Base-by-base conservation (phyloP, 2,329 filamentous ascomycete genomes). In the Chaetomium sp. region DNA sequence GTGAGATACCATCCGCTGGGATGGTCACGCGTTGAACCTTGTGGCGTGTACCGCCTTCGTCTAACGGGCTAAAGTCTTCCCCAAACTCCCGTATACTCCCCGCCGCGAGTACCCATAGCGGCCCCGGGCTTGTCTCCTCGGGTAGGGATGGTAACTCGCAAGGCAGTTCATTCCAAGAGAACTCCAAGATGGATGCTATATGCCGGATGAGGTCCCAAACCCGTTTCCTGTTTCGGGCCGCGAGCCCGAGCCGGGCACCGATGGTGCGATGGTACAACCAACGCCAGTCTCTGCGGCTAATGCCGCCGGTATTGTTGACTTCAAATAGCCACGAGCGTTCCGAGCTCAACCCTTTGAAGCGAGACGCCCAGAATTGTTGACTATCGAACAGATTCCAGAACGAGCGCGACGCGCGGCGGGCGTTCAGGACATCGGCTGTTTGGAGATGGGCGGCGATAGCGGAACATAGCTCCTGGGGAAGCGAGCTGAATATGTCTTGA, bases 291-390 rank as follows among this genome's bases (percentile, higher is more conserved):
- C 47, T 29, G 45, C 29, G 29, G n/a, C 13, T 5, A 33, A 31
- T 12, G 19, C 29, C 27, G 29, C 27, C 51, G 8, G 16, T 8
- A 4, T 5, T 12, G 27, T n/a, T 5, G 13, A 10, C 29, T 31
- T 53, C 57, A 29, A 29, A 60, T 0, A 60, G 47, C 47, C 57
- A 60, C 16, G 47, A 42, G 6, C 57, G 47, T 10, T 53, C 57
- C 31, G 49, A 60, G 49, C 0, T 12, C 23, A 3, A 21, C 16
- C 42, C 47, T 19, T 21, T 42, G 49, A 60, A 60, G 1, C 57
- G 57, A 2, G 57, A 60, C 16, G 49, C 57, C 47, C 45, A 60
- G 21, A 60, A 60, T 33, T 60, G 57, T 29, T 53, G 57, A 31
- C 57, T 60, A 12, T 35, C 27, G 8, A 38, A 60, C 1, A 60